Conservation (phyloP, 2,329 filamentous ascomycete species). For the Aspergillus quadricinctus region DNA sequence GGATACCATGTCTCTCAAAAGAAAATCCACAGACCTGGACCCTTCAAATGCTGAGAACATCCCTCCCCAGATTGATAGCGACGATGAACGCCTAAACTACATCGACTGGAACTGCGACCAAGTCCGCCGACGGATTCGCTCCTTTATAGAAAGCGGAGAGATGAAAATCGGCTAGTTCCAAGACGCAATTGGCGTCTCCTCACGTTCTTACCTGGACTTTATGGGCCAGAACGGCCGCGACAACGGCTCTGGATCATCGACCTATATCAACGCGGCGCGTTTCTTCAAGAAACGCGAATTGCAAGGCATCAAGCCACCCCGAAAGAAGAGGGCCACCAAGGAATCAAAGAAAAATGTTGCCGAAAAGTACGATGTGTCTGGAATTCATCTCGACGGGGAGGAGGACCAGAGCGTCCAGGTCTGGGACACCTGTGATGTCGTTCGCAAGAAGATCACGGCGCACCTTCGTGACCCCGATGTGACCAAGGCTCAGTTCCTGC, state of each 20-base stretch:
- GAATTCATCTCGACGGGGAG: constrained; percentile 47
- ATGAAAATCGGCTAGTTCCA: constrained; percentile 46
- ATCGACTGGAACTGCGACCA: constrained; percentile 26
- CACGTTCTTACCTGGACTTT: constrained; percentile 42
- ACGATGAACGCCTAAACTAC: constrained; percentile 4
- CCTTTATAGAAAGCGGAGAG: constrained; percentile 40
- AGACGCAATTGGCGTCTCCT: constrained; percentile 32
- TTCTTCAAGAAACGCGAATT: constrained; percentile 52
- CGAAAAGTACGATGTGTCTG: constrained; percentile 38
- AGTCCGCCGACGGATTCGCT: constrained; percentile 40
- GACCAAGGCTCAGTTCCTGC: constrained; percentile 51
- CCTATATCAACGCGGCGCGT: constrained; percentile 24
- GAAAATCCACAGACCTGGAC: neutral
- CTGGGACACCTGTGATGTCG: constrained; percentile 55
- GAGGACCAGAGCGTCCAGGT: constrained; percentile 44
- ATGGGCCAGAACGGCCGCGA: constrained; percentile 37
- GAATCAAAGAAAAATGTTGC: constrained; percentile 25
- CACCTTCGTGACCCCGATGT: constrained; percentile 46
- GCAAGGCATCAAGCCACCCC: constrained; percentile 40
- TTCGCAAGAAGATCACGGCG: constrained; percentile 54
- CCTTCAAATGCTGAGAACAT: neutral
- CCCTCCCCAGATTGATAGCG: neutral
- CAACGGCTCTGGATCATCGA: constrained; percentile 26
- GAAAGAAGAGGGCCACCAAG: constrained; percentile 12
- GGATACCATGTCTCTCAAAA: neutral